These are phyloP conservation scores for Penicillium robsamsonii DNA, from an alignment of 495 filamentous ascomycete genomes.

Conservation along the genomic window DNA sequence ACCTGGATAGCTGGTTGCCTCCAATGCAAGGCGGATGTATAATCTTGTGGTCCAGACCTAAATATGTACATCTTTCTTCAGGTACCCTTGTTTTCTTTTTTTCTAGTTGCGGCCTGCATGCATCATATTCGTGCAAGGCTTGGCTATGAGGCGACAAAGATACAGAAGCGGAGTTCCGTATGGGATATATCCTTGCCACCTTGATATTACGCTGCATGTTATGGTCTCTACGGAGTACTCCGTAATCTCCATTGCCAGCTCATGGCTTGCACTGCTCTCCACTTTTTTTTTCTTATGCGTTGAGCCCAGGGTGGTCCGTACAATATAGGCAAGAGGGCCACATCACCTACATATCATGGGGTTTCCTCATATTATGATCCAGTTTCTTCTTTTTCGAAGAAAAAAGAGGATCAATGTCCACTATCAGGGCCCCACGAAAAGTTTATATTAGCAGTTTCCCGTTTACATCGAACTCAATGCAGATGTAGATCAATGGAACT, in stretches of 20 bases:
- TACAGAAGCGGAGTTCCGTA: neutral
- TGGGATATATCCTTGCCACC: neutral
- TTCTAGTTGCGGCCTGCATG: slow-evolving; percentile 6
- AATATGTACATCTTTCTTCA: slow-evolving; percentile 21
- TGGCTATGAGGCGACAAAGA: neutral
- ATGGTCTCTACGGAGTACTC: neutral
- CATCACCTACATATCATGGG: neutral
- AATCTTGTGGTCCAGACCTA: slow-evolving; percentile 6
- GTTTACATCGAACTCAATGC: neutral
- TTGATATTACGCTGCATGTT: neutral
- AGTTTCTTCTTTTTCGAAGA: neutral
- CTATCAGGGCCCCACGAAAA: neutral
- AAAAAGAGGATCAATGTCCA: neutral
- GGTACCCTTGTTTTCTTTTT: slow-evolving; percentile 19
- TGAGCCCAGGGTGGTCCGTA: neutral
- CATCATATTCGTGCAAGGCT: slow-evolving; percentile 11
- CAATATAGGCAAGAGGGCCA: neutral
- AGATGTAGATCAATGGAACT: neutral
- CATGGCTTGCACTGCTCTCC: neutral
- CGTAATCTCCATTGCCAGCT: neutral
- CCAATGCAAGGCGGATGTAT: slow-evolving; percentile 29
- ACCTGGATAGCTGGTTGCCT: slow-evolving; percentile 26
- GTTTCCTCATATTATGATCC: neutral
- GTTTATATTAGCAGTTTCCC: neutral
- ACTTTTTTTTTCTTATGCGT: neutral